These are phyloP conservation scores for Sclerotinia nivalis DNA, from an alignment of 2,329 filamentous ascomycete genomes.

Conservation along the genomic window DNA sequence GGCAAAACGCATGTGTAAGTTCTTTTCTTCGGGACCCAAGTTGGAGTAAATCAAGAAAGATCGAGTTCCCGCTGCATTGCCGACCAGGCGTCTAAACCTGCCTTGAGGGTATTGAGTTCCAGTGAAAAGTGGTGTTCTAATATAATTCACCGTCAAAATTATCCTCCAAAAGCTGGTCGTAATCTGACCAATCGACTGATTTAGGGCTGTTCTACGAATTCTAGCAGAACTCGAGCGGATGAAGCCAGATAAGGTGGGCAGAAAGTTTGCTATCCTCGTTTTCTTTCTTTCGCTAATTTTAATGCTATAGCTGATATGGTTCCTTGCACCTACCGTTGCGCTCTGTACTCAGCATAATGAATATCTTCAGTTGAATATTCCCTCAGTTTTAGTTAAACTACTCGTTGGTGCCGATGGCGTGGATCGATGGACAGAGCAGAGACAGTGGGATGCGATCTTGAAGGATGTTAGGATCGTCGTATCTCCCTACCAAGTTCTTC, in stretches of 20 bases:
- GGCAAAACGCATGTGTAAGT: constrained; percentile 26
- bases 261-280: background rate
- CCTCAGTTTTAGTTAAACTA: constrained; percentile 51
- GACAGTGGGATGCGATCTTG: constrained; percentile 60
- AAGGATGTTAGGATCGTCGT: constrained; percentile 58
- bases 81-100: background rate
- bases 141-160: background rate
- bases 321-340: constrained; percentile 68
- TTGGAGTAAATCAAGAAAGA: background rate
- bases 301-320: constrained; percentile 61
- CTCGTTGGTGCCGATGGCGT: constrained; percentile 60
- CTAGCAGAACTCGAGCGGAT: constrained; percentile 61
- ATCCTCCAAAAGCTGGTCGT: background rate
- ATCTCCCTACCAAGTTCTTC: constrained; percentile 60
- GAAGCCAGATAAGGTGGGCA: constrained; percentile 53
- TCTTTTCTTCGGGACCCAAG: background rate
- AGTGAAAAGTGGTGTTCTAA: background rate
- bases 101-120: too few relatives aligned
- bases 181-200: background rate
- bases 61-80: background rate
- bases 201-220: constrained; percentile 63
- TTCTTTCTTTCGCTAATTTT: constrained; percentile 15
- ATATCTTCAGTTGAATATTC: constrained; percentile 61
- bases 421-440: constrained; percentile 62
- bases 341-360: constrained; percentile 66